A percentile compares a stretch with the other conserved stretches of the same genome.
Conservation (phyloP, 768 basidiomycete species). For the Termitomyces heimii region DNA sequence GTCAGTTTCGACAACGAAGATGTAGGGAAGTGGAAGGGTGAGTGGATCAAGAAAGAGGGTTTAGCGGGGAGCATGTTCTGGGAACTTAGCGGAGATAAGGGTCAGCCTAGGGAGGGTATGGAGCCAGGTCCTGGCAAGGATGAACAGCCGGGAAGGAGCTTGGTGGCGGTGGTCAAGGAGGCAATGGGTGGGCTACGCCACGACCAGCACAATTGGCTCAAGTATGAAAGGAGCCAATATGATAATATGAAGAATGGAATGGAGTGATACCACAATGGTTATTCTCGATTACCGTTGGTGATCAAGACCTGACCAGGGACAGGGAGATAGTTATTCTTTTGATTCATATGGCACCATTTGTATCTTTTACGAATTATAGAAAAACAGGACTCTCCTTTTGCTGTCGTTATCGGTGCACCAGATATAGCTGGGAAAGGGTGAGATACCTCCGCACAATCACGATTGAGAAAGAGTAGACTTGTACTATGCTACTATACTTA, state of each 20-base stretch:
- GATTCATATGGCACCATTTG: background rate
- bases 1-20: slow-evolving; percentile 75
- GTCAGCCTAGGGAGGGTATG: slow-evolving; percentile 59
- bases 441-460: background rate
- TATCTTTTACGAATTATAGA: background rate
- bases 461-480: too few species aligned
- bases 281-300: background rate
- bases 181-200: slow-evolving; percentile 71
- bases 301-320: background rate
- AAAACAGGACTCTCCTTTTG: background rate
- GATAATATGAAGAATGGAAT: slow-evolving; percentile 77
- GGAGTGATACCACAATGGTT: slow-evolving; percentile 15
- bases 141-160: slow-evolving; percentile 58
- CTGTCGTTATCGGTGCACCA: background rate
- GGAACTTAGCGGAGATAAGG: slow-evolving; percentile 90
- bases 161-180: slow-evolving; percentile 71
- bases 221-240: slow-evolving; percentile 70
- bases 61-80: slow-evolving; percentile 94
- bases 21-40: slow-evolving; percentile 67
- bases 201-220: slow-evolving; percentile 68
- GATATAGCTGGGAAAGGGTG: background rate
- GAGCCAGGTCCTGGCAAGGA: slow-evolving; percentile 74
- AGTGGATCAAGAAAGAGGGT: slow-evolving; percentile 69
- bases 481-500: too few species aligned
- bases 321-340: background rate